Conservation (phyloP, 1,284 basidiomycete species). For the Coniferiporia sulphurascens region DNA sequence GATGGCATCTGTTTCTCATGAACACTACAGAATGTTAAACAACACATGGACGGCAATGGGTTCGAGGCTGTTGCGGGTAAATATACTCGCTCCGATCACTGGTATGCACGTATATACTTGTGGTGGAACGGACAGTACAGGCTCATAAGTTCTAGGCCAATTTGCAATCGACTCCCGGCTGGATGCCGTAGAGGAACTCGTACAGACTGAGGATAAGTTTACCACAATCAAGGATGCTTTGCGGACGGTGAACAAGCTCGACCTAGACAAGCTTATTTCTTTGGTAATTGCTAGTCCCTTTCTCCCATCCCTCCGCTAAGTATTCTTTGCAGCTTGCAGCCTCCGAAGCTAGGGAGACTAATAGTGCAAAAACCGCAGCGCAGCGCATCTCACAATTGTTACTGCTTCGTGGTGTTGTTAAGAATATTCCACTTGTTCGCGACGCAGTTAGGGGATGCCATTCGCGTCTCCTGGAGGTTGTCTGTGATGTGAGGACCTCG, state of each 20-base stretch:
- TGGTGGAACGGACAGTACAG: not conserved
- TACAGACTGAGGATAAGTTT: conserved; percentile 72
- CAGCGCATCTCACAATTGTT: conserved; percentile 74
- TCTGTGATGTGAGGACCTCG: conserved; percentile 47
- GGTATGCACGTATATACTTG: conserved; percentile 35
- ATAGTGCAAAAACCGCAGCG: conserved; percentile 58
- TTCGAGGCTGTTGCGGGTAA: conserved; percentile 69
- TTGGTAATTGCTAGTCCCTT: conserved; percentile 41
- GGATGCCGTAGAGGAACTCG: conserved; percentile 80
- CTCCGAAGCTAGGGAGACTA: conserved; percentile 50
- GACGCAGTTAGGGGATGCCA: conserved; percentile 54
- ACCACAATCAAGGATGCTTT: conserved; percentile 64
- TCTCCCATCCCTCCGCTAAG: not conserved
- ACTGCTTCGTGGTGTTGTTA: conserved; percentile 64
- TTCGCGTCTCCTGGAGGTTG: conserved; percentile 57
- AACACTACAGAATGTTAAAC: conserved; percentile 53
- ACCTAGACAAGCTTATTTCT: conserved; percentile 84
- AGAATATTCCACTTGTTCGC: conserved; percentile 55
- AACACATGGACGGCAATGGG: conserved; percentile 89
- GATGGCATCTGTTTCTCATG: not conserved
- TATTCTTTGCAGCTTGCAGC: conserved; percentile 48
- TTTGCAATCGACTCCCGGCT: conserved; percentile 72
- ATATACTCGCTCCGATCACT: conserved; percentile 80
- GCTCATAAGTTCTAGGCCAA: conserved; percentile 37
- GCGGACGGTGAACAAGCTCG: conserved; percentile 69